Percentiles rank a stretch among this genome's conserved stretches.
Conservation (phyloP, 148 eudicot species). For the Dysphania ambrosioides region DNA sequence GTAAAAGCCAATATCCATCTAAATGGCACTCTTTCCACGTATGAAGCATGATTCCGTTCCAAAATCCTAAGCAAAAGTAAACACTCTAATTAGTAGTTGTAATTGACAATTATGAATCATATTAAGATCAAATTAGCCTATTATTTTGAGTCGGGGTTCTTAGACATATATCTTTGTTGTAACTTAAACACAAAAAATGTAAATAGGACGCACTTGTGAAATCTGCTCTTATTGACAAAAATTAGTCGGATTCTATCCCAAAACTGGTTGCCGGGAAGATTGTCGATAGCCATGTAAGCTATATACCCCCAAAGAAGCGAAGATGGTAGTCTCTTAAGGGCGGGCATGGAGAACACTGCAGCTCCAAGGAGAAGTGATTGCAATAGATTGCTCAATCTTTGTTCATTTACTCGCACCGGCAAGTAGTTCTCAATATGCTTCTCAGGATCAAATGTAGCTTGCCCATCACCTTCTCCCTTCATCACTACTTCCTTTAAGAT, state of each 20-base stretch:
- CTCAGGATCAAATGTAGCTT: conserved; percentile 39
- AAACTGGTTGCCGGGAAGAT: conserved; percentile 65
- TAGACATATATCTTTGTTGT: neutral
- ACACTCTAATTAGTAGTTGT: neutral
- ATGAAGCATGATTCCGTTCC: conserved; percentile 56
- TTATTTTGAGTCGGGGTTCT: too few species aligned
- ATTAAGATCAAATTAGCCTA: too few species aligned
- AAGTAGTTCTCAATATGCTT: conserved; percentile 52
- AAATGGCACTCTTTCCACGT: conserved; percentile 58
- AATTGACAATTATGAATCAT: too few species aligned
- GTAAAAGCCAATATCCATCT: conserved; percentile 47
- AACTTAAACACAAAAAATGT: neutral
- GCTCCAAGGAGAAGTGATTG: conserved; percentile 54
- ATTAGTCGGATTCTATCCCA: conserved; percentile 63
- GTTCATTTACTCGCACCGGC: conserved; percentile 73
- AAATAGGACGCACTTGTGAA: conserved; percentile 47
- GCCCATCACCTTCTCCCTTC: conserved; percentile 30
- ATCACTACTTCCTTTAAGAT: conserved; percentile 43
- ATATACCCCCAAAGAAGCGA: conserved; percentile 75
- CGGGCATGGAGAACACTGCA: conserved; percentile 50
- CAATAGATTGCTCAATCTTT: conserved; percentile 59
- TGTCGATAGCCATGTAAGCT: conserved; percentile 68
- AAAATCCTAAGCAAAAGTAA: conserved; percentile 37
- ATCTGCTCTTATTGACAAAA: conserved; percentile 41
- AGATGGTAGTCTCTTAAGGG: conserved; percentile 54